Base-by-base conservation (phyloP, 371 early-diverging fungal genomes). In the Scutellospora calospora region DNA sequence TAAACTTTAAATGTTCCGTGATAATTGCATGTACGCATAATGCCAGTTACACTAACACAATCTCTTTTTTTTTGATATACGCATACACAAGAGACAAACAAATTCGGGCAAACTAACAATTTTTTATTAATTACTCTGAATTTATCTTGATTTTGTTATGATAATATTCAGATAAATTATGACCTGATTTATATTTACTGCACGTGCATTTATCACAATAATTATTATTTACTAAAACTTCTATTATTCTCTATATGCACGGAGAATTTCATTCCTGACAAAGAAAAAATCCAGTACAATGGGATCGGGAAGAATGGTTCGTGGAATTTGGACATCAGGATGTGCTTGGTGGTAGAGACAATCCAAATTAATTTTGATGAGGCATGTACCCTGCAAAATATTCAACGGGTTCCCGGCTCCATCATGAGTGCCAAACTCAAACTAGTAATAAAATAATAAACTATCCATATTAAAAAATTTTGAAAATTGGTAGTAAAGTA, bases 271-370 rank as follows among this genome's bases (percentile, higher is more conserved):
- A 25, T 62, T 41, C 41, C 38, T 27, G 25, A 76, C 49, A 76
- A 60, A 76, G 54, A 62, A 76, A 35, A 76, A 76, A 76, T 76
- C 62, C 76, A 76, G 33, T 41, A 38, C 60, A 76, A 76, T 76
- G 25, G 76, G 76, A 76, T 76, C 29, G 18, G 76, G 20, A 76
- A 76, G 76, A 45, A 60, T 76, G 60, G 27, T 76, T 57, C 49
- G 59, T n/a, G 63, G 62, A 35, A 76, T 60, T 60, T 62, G 60
- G 22, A 76, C 54, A 76, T 41, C 25, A 60, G 62, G 76, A 38
- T 60, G 41, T 62, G n/a, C 12, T 33, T 76, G n/a, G 54, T 60
- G 45, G 45, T 76, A 76, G 18, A 76, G 45, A 60, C 76, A 76
- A 38, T 38, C 62, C 22, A 60, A 60, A 31, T 76, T 20, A 60